A percentile compares a stretch with the other conserved stretches of the same genome.
Evolutionary conservation across 768 basidiomycete genomes (phyloP).

Genomic region (Lactifluus piperatus): DNA sequence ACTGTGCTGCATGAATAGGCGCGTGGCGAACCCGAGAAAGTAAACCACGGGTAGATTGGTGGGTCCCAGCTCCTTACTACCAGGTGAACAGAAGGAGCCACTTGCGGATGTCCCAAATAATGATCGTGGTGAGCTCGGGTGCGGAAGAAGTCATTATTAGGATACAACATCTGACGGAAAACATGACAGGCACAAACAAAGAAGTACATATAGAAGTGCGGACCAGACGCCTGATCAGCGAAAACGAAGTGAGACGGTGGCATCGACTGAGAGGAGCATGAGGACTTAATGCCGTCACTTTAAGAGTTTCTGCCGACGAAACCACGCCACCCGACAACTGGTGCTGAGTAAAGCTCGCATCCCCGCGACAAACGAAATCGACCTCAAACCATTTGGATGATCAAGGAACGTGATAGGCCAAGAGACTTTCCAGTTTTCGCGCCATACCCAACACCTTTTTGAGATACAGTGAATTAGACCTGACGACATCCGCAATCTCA

Average conservation of each 20-base stretch:
- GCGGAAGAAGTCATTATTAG: background rate
- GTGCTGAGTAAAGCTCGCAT: background rate
- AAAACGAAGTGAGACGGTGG: background rate
- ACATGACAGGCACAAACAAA: background rate
- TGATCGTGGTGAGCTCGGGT: background rate
- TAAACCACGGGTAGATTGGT: too few relatives aligned
- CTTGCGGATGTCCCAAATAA: background rate
- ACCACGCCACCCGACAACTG: background rate
- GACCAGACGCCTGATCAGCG: background rate
- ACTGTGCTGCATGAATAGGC: too few relatives aligned
- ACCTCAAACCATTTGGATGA: background rate
- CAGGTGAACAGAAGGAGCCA: too few relatives aligned
- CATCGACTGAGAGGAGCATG: background rate
- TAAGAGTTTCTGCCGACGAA: background rate
- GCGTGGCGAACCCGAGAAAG: too few relatives aligned
- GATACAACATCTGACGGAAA: background rate
- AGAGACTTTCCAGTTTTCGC: background rate
- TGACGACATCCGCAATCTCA: background rate
- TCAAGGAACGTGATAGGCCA: background rate
- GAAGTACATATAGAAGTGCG: background rate
- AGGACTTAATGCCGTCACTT: background rate
- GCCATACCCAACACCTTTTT: constrained; percentile 9
- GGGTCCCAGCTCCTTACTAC: too few relatives aligned
- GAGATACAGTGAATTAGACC: constrained; percentile 7
- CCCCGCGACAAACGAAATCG: background rate